Conservation (phyloP, 192 early-diverging fungal genomes). For the Entomortierella lignicola region DNA sequence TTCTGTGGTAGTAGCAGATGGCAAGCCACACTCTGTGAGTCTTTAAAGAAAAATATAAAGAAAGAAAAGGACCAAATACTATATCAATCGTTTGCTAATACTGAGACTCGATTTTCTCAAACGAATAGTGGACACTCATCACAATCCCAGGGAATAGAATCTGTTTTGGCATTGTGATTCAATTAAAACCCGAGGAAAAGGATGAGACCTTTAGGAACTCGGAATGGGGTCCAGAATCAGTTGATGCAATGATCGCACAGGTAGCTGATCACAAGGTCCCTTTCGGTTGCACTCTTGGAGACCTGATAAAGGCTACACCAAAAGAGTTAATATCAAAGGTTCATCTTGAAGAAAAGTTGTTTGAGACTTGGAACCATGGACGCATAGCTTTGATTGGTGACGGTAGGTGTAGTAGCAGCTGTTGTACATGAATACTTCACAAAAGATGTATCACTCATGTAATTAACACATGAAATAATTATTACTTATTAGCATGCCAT, state of each 20-base stretch:
- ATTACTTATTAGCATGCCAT: constrained; percentile 16
- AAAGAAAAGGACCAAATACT: too few species aligned
- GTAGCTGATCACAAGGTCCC: constrained; percentile 13
- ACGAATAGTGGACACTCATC: constrained; percentile 22
- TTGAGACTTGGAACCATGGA: constrained; percentile 32
- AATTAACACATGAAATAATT: too few species aligned
- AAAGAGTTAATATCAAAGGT: constrained; percentile 35
- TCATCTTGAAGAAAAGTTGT: constrained; percentile 39
- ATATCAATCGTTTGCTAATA: too few species aligned
- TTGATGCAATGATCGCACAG: constrained; percentile 9
- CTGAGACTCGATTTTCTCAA: neutral
- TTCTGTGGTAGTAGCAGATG: constrained; percentile 14
- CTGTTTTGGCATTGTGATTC: constrained; percentile 23
- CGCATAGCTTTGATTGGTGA: constrained; percentile 36
- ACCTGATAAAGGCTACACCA: constrained; percentile 29
- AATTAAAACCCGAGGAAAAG: constrained; percentile 7
- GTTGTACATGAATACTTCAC: too few species aligned
- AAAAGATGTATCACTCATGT: too few species aligned
- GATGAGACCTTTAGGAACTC: constrained; percentile 30
- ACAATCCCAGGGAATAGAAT: constrained; percentile 15
- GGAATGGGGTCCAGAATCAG: constrained; percentile 13
- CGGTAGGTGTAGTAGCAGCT: constrained; percentile 10
- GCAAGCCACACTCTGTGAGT: constrained; percentile 29
- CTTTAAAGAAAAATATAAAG: too few species aligned
- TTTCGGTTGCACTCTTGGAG: constrained; percentile 21